Percentiles rank a stretch among this genome's conserved stretches.
Conservation (phyloP, 2,329 filamentous ascomycete species). For the Aureobasidium sp. region DNA sequence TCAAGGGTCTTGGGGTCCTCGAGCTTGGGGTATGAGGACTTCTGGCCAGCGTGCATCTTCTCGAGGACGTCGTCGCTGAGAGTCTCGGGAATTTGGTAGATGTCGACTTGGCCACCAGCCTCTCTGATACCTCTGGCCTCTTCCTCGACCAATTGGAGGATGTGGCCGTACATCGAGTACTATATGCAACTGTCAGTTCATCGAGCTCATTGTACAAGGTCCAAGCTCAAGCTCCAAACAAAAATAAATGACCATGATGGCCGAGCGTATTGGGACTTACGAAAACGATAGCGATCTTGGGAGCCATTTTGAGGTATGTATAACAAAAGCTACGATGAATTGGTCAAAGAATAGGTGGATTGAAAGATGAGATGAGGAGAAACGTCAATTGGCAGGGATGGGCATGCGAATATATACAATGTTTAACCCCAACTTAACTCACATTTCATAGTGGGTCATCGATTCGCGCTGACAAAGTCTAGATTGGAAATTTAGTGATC, state of each 20-base stretch:
- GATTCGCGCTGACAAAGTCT: conserved; percentile 6
- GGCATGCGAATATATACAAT: conserved; percentile 5
- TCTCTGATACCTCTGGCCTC: conserved; percentile 86
- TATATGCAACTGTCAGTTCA: conserved; percentile 30
- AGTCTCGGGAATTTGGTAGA: conserved; percentile 88
- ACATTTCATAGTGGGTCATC: background rate
- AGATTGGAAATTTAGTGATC: background rate
- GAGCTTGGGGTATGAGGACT: conserved; percentile 31
- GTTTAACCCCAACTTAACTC: background rate
- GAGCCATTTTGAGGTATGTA: conserved; percentile 19
- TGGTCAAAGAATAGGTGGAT: background rate
- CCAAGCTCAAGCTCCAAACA: conserved; percentile 9
- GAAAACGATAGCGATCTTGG: conserved; percentile 65
- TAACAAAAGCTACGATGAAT: background rate
- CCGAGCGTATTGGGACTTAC: conserved; percentile 45
- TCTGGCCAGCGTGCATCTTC: conserved; percentile 87
- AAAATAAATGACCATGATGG: conserved; percentile 1
- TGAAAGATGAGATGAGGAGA: background rate
- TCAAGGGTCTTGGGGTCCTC: conserved; percentile 12
- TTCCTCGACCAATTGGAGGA: conserved; percentile 74
- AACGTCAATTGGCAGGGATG: conserved; percentile 5
- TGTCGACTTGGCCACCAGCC: conserved; percentile 71
- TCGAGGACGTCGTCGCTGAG: conserved; percentile 71
- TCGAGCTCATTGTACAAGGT: background rate
- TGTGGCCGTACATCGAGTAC: conserved; percentile 95